A percentile compares a stretch with the other conserved stretches of the same genome.
These are phyloP conservation scores for Cucumis cinereus DNA, from an alignment of 306 rosid genomes.

Conservation along the genomic window DNA sequence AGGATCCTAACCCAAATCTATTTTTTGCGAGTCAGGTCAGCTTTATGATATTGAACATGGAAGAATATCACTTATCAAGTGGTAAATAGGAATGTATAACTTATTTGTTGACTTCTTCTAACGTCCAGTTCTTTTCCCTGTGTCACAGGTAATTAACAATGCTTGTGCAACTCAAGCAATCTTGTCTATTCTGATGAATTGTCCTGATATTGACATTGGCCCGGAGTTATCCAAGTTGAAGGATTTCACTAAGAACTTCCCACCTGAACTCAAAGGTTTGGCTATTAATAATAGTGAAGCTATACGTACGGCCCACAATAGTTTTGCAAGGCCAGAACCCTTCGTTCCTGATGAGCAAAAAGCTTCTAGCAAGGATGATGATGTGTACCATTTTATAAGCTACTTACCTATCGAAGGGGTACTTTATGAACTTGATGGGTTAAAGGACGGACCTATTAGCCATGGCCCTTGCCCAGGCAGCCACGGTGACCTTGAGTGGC, in stretches of 20 bases:
- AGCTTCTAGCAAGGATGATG: constrained; percentile 76
- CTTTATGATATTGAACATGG: constrained; percentile 9
- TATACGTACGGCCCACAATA: constrained; percentile 85
- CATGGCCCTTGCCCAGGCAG: constrained; percentile 87
- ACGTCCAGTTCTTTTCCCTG: not conserved
- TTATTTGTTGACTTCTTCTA: not conserved
- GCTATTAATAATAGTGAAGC: constrained; percentile 94
- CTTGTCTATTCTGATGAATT: constrained; percentile 89
- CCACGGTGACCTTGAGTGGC: constrained; percentile 85
- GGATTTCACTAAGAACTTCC: constrained; percentile 86
- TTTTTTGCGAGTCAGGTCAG: constrained; percentile 94
- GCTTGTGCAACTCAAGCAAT: constrained; percentile 99
- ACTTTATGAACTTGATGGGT: constrained; percentile 90
- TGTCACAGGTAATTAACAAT: constrained; percentile 74
- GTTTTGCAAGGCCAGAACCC: constrained; percentile 97
- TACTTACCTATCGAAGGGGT: constrained; percentile 87
- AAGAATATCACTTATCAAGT: not conserved
- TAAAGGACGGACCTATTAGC: constrained; percentile 95
- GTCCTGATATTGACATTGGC: constrained; percentile 71
- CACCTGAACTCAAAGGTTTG: constrained; percentile 91
- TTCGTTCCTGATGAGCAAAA: constrained; percentile 90
- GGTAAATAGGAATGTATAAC: not conserved
- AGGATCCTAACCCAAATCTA: constrained; percentile 93
- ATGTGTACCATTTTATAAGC: constrained; percentile 93
- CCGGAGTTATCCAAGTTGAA: constrained; percentile 77